Evolutionary conservation across 495 filamentous ascomycete species (phyloP).

Genomic region (Penicillium ochrochloron): DNA sequence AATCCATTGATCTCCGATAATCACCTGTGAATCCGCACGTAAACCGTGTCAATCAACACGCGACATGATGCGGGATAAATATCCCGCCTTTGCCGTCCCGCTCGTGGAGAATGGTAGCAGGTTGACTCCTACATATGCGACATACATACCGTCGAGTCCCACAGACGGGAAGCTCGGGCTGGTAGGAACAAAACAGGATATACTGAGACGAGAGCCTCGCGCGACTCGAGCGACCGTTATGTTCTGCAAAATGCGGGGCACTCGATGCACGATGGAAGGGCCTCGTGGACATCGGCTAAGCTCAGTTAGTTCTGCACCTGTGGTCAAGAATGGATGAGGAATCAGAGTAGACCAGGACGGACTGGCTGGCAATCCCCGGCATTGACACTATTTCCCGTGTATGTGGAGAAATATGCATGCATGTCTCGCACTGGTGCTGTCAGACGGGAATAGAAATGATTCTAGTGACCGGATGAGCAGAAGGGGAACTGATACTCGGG

Average conservation of each 20-base stretch:
- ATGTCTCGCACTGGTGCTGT: slow-evolving; percentile 5
- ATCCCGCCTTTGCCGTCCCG: neutral
- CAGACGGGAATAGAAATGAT: slow-evolving; percentile 4
- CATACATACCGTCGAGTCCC: neutral
- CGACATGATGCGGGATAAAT: neutral
- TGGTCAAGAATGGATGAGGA: neutral
- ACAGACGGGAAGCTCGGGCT: neutral
- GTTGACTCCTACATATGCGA: neutral
- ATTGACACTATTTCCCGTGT: neutral
- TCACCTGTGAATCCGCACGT: neutral
- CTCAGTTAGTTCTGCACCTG: neutral
- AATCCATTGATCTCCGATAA: neutral
- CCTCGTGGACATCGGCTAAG: neutral
- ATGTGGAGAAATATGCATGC: neutral
- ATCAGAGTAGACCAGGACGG: neutral
- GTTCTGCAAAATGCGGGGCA: neutral
- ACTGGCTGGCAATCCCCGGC: neutral
- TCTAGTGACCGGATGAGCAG: neutral
- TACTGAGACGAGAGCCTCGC: neutral
- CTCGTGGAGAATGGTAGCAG: neutral
- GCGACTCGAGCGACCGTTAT: neutral
- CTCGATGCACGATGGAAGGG: neutral
- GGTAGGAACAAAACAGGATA: neutral
- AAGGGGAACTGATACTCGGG: neutral
- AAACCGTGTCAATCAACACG: neutral